Conservation (phyloP, 2,329 filamentous ascomycete genomes). For the Neofusicoccum kwambonambiense region DNA sequence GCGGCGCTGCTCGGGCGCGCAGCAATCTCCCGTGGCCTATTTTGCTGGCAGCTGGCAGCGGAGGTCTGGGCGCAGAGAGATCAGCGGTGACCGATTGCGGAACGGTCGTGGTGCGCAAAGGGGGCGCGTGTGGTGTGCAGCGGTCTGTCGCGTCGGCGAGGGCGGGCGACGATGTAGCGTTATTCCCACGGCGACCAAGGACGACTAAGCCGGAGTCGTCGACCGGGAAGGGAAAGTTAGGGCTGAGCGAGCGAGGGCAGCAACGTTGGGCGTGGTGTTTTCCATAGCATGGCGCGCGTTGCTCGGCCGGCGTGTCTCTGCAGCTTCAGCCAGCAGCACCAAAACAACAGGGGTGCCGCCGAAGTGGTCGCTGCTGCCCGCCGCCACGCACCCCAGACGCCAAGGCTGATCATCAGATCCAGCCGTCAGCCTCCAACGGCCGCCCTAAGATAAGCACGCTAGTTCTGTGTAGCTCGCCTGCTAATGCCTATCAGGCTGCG, state of each 20-base stretch:
- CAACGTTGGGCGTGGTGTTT: slow-evolving; percentile 8
- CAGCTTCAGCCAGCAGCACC: slow-evolving; percentile 7
- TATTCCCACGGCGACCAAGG: background rate
- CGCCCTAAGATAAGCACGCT: background rate
- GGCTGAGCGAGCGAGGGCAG: background rate
- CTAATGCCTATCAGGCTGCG: background rate
- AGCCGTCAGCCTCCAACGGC: slow-evolving; percentile 9
- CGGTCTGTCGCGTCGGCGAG: slow-evolving; percentile 4
- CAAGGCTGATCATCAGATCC: slow-evolving; percentile 15
- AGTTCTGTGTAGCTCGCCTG: background rate
- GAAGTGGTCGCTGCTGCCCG: slow-evolving; percentile 1
- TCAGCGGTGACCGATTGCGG: slow-evolving; percentile 18
- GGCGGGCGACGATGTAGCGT: background rate
- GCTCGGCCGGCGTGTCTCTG: slow-evolving; percentile 8
- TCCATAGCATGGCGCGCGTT: slow-evolving; percentile 9
- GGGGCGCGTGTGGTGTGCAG: slow-evolving; percentile 14
- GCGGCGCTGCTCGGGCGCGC: slow-evolving; percentile 3
- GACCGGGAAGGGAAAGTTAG: background rate
- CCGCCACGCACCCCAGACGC: slow-evolving; percentile 12
- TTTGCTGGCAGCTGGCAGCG: background rate
- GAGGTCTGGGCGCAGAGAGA: slow-evolving; percentile 12
- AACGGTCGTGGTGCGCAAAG: slow-evolving; percentile 13
- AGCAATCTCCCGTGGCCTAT: slow-evolving; percentile 7
- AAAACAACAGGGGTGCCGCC: slow-evolving; percentile 17
- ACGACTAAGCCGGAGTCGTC: background rate